phyloP scores from a whole-genome alignment of 23 red algal species.

The Gracilaria domingensis region DNA sequence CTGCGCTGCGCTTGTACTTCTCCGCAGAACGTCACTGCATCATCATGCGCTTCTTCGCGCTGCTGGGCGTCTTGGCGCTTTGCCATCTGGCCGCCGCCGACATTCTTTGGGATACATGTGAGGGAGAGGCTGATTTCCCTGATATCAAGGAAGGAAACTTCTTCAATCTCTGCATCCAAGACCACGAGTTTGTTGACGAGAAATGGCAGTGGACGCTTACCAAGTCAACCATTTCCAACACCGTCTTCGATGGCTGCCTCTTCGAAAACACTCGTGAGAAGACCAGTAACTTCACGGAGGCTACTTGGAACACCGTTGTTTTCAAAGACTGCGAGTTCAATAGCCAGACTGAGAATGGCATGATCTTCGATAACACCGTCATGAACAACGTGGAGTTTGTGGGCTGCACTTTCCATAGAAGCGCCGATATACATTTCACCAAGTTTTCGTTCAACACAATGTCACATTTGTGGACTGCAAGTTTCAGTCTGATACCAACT shows the following conservation, averaged over 20 bases:
- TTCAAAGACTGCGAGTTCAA: slow-evolving; percentile 55
- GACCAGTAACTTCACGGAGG: slow-evolving; percentile 52
- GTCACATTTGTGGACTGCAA: slow-evolving; percentile 47
- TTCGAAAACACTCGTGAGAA: slow-evolving; percentile 48
- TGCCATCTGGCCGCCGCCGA: background rate
- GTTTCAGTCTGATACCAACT: slow-evolving; percentile 64
- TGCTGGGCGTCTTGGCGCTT: background rate
- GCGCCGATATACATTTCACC: slow-evolving; percentile 24
- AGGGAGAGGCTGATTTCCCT: slow-evolving; percentile 52
- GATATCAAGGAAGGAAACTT: slow-evolving; percentile 56
- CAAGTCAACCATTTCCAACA: slow-evolving; percentile 36
- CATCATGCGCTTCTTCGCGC: slow-evolving; percentile 24
- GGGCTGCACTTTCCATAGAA: slow-evolving; percentile 45
- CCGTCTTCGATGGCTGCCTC: slow-evolving; percentile 49
- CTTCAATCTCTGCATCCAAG: slow-evolving; percentile 68
- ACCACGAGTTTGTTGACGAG: slow-evolving; percentile 41
- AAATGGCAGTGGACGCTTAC: slow-evolving; percentile 38
- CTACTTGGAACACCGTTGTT: slow-evolving; percentile 45
- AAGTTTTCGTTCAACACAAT: slow-evolving; percentile 61
- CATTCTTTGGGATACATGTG: slow-evolving; percentile 58
- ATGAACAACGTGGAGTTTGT: slow-evolving; percentile 51
- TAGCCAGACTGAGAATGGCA: slow-evolving; percentile 9
- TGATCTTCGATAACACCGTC: slow-evolving; percentile 62
- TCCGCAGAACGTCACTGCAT: background rate
- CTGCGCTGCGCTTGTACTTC: background rate